These are phyloP conservation scores for Phytophthora rubi DNA, from an alignment of 352 stramenopile genomes.

Conservation along the genomic window DNA sequence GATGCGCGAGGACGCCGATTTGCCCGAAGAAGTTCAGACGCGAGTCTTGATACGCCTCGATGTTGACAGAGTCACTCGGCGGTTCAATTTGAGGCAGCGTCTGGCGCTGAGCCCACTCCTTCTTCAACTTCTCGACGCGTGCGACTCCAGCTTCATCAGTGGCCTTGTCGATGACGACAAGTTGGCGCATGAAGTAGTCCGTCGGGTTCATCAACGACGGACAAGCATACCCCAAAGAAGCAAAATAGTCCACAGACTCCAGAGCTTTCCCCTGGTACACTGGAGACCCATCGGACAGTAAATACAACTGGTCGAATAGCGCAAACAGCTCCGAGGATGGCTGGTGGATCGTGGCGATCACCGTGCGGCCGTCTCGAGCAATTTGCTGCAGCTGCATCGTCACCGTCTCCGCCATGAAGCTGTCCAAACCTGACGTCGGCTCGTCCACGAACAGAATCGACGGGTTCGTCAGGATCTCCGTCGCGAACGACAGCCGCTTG, in stretches of 20 bases:
- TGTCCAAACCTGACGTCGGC: conserved; percentile 59
- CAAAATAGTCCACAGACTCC: conserved; percentile 45
- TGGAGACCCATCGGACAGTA: conserved; percentile 35
- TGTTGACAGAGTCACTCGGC: neutral
- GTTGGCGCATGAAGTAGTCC: conserved; percentile 53
- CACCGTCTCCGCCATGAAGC: conserved; percentile 54
- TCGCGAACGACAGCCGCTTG: conserved; percentile 80
- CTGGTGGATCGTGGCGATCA: conserved; percentile 88
- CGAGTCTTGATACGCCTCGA: conserved; percentile 4
- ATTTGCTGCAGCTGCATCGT: conserved; percentile 60
- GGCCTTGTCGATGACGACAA: conserved; percentile 42
- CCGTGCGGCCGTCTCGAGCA: conserved; percentile 75
- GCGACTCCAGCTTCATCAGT: conserved; percentile 28
- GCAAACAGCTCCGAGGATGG: conserved; percentile 59
- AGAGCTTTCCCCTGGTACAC: conserved; percentile 44
- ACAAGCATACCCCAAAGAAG: conserved; percentile 32
- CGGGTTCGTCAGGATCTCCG: conserved; percentile 72
- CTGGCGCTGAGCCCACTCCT: conserved; percentile 31
- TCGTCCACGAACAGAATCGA: conserved; percentile 82
- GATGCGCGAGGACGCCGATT: conserved; percentile 31
- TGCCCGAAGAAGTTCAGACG: conserved; percentile 20
- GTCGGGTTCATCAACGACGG: conserved; percentile 44
- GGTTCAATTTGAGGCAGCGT: conserved; percentile 10
- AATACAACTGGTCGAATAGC: conserved; percentile 46
- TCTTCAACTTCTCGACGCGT: conserved; percentile 30